A percentile compares a stretch with the other conserved stretches of the same genome.
Conservation (phyloP, 2,329 filamentous ascomycete genomes). For the Colletotrichum tanaceti region DNA sequence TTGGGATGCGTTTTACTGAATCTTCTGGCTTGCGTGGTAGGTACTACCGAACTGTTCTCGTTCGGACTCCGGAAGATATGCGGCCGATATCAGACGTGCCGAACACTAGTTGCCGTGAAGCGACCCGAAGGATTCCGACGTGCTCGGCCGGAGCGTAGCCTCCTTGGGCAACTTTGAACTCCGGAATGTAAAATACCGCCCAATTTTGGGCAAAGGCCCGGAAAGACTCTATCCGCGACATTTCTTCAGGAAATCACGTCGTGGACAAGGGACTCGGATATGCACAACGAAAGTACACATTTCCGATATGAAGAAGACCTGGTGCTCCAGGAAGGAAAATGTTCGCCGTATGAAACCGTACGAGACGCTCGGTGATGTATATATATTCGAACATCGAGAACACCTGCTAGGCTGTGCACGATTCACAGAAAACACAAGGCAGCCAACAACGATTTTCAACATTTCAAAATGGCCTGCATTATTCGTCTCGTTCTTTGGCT, state of each 20-base stretch:
- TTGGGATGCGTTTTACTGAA: too few species aligned
- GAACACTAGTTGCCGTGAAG: not conserved
- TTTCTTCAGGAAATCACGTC: not conserved
- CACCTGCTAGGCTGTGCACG: not conserved
- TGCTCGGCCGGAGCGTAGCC: not conserved
- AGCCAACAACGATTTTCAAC: not conserved
- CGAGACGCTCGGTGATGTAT: not conserved
- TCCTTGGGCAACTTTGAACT: not conserved
- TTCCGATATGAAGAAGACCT: not conserved
- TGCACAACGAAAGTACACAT: not conserved
- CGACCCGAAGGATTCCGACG: not conserved
- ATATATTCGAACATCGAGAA: not conserved
- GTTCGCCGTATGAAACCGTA: rapidly evolving
- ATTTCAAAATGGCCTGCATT: not conserved
- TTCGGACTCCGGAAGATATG: too few species aligned
- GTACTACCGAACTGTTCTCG: too few species aligned
- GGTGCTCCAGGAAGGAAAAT: not conserved
- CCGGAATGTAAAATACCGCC: not conserved
- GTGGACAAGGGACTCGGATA: not conserved
- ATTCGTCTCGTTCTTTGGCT: not conserved
- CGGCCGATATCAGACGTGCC: too few species aligned
- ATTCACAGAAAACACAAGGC: not conserved
- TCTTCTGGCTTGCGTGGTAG: too few species aligned
- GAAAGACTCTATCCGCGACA: not conserved
- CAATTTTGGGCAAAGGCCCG: not conserved